These are phyloP conservation scores for Dioszegia hungarica DNA, from an alignment of 768 basidiomycete species.

Conservation along the genomic window DNA sequence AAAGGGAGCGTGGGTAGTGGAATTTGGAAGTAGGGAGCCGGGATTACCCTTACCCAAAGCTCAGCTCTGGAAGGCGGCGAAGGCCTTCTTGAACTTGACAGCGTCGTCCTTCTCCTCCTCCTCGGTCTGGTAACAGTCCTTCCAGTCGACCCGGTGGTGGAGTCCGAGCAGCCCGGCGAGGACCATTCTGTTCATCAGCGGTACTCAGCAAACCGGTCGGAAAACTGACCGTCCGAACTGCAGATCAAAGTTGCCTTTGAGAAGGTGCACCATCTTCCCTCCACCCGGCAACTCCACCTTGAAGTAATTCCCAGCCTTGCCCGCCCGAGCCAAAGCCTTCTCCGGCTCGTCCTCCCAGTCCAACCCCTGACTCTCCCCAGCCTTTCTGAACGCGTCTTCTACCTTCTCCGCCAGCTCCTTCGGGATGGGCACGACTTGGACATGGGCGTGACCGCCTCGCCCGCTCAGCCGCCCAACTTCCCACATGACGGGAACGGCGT, in stretches of 20 bases:
- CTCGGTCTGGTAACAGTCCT: constrained; percentile 72
- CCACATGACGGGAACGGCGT: constrained; percentile 68
- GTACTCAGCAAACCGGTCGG: too few relatives aligned
- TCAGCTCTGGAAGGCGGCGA: constrained; percentile 53
- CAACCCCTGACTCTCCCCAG: constrained; percentile 63
- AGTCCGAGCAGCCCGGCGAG: constrained; percentile 69
- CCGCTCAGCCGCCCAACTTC: constrained; percentile 78
- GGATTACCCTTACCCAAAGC: too few relatives aligned
- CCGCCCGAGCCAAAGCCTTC: constrained; percentile 55
- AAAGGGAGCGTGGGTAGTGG: too few relatives aligned
- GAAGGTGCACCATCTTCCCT: constrained; percentile 74
- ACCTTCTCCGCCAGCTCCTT: constrained; percentile 59
- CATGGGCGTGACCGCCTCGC: constrained; percentile 90
- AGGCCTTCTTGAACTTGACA: constrained; percentile 75
- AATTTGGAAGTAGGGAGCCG: too few relatives aligned
- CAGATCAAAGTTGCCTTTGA: constrained; percentile 74
- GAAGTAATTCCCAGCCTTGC: constrained; percentile 70
- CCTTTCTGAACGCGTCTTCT: constrained; percentile 65
- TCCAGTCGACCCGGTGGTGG: constrained; percentile 85
- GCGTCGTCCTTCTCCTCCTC: constrained; percentile 82
- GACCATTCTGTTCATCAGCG: constrained; percentile 60
- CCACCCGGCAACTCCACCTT: constrained; percentile 85
- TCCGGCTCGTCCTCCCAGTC: constrained; percentile 71
- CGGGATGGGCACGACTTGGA: constrained; percentile 60
- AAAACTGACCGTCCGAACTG: constrained; percentile 86